Conservation (phyloP, 768 basidiomycete genomes). For the Flagelloscypha sp. region DNA sequence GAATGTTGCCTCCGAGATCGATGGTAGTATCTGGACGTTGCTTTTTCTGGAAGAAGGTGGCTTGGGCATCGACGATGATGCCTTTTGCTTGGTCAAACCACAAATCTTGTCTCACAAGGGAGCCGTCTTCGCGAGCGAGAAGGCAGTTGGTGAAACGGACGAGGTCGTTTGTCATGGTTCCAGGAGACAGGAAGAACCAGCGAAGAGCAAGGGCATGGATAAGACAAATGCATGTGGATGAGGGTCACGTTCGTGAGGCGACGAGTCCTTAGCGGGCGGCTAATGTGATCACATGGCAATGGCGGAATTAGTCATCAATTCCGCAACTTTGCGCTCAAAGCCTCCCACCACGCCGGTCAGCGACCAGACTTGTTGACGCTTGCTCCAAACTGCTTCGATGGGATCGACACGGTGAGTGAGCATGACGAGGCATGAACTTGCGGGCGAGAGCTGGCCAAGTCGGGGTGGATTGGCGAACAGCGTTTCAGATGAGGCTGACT, state of each 20-base stretch:
- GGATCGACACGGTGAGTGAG: too few species aligned
- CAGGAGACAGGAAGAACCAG: too few species aligned
- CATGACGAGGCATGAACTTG: constrained; percentile 14
- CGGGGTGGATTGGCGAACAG: constrained; percentile 1
- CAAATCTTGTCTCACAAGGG: constrained; percentile 61
- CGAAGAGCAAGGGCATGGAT: too few species aligned
- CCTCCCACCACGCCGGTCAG: too few species aligned
- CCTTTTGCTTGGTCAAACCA: constrained; percentile 77
- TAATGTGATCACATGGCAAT: too few species aligned
- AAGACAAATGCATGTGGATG: too few species aligned
- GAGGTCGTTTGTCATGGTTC: constrained; percentile 53
- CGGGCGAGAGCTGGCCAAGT: constrained; percentile 2
- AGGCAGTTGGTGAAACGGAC: constrained; percentile 86
- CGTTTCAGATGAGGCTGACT: constrained; percentile 9
- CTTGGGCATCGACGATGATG: constrained; percentile 70
- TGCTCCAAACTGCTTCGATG: too few species aligned
- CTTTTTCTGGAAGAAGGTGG: constrained; percentile 57
- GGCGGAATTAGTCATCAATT: too few species aligned
- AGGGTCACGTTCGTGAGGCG: too few species aligned
- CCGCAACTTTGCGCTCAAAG: too few species aligned
- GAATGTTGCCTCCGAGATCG: constrained; percentile 68
- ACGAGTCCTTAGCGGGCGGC: too few species aligned
- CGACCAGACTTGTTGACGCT: too few species aligned
- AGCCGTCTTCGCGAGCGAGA: constrained; percentile 73
- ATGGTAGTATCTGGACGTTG: constrained; percentile 56